Conservation (phyloP, 106 monocot genomes). For the Hemerocallis citrina region DNA sequence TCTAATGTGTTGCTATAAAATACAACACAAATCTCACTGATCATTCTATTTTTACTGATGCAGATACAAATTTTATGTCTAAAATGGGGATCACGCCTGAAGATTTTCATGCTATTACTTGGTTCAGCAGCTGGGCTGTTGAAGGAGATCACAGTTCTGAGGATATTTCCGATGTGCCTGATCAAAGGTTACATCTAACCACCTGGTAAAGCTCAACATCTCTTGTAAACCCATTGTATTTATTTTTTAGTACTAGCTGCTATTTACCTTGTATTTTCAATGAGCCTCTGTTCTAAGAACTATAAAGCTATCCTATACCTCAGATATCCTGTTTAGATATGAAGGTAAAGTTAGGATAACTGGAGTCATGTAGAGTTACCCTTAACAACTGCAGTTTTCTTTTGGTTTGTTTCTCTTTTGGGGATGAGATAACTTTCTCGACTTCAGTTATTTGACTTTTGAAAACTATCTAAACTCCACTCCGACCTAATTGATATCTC, state of each 20-base stretch:
- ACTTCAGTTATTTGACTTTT: no score
- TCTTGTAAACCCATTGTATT: not conserved
- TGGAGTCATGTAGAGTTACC: not conserved
- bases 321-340: no score
- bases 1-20: no score
- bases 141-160: conserved; percentile 63
- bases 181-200: conserved; percentile 12
- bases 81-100: conserved; percentile 53
- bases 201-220: conserved; percentile 15
- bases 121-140: conserved; percentile 99
- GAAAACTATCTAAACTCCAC: no score
- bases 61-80: conserved; percentile 59
- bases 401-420: no score
- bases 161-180: conserved; percentile 6
- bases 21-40: no score
- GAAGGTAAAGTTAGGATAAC: not conserved
- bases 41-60: conserved; percentile 1
- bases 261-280: no score
- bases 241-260: not conserved
- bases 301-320: no score
- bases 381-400: not conserved
- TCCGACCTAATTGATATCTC: no score
- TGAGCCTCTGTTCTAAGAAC: no score
- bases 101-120: conserved; percentile 87
- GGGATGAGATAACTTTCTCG: no score